Base-by-base conservation (phyloP, 768 basidiomycete species). In the Clitopilus hobsonii region DNA sequence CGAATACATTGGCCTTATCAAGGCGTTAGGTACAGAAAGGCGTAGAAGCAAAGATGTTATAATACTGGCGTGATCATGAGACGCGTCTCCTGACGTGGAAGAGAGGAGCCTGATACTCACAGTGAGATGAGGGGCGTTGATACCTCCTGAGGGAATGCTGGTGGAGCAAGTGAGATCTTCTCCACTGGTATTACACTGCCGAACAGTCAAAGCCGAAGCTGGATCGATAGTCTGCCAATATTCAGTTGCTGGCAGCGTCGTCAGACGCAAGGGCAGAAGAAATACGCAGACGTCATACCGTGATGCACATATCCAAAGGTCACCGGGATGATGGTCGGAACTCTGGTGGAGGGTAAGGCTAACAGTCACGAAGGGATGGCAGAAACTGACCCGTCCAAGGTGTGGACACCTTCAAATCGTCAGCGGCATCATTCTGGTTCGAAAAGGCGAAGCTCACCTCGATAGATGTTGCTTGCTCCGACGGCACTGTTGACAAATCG, bases 251-350 rank as follows among this genome's bases (percentile, higher is more conserved):
- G 24, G n/a, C 25, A 26, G n/a, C 25, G 20, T 20, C 13, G 47
- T 48, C 25, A 48, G 47, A 11, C 23, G 49, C 18, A 13, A 3
- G 27, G 14, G 10, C n/a, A 32, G 22, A 10, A 11, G 3, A 11
- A 18, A 45, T 20, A 20, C 14, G 11, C 22, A 16, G 16, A 32
- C 5, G 14, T 20, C 41, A 6, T 20, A 23, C 49, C 49, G 55
- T 82, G 80, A 54, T 84, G 82, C 53, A 72, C 73, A 62, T 82
- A 84, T 6, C 81, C 81, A 10, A 82, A 57, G 2, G 59, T 60
- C 3, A 59, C 73, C 0, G 80, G 76, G 27, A 83, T 78, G 49
- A 81, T 72, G 0, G 80, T 83, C 1, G 80, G 79, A 6, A 82
- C 79, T 11, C 41, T 45, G n/a, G 14, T 10, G 2, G 18, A 18